phyloP scores from a whole-genome alignment of 805 yeast genomes.

The Metschnikowia santaceciliae region DNA sequence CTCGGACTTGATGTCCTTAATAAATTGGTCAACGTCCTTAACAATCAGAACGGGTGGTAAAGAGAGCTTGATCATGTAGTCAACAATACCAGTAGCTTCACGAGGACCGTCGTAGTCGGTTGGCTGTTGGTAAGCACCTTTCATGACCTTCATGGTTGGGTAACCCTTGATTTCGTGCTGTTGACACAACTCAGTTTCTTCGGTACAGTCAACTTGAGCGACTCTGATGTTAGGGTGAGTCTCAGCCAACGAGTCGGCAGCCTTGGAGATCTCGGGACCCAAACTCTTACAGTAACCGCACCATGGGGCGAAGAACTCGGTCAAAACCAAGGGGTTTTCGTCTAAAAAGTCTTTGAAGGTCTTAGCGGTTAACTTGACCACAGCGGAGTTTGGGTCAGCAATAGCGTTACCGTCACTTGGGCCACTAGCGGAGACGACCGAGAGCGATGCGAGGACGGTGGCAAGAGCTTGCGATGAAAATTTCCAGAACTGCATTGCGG shows the following conservation, averaged over 20 bases:
- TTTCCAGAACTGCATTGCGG: slow-evolving; percentile 38
- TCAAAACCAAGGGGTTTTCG: slow-evolving; percentile 73
- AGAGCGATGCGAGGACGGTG: slow-evolving; percentile 32
- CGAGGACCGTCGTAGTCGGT: slow-evolving; percentile 83
- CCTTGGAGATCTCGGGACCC: slow-evolving; percentile 75
- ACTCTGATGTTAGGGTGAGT: slow-evolving; percentile 55
- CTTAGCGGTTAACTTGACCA: slow-evolving; percentile 68
- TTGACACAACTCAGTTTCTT: slow-evolving; percentile 66
- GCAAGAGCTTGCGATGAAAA: slow-evolving; percentile 36
- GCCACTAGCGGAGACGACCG: slow-evolving; percentile 32
- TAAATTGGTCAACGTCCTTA: slow-evolving; percentile 48
- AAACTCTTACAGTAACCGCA: slow-evolving; percentile 92
- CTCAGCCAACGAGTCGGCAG: slow-evolving; percentile 60
- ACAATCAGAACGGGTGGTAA: slow-evolving; percentile 58
- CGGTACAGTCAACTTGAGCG: slow-evolving; percentile 86
- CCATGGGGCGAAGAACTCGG: slow-evolving; percentile 95
- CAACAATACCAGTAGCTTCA: slow-evolving; percentile 69
- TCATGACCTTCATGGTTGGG: slow-evolving; percentile 78
- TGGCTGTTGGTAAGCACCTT: slow-evolving; percentile 41
- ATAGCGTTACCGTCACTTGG: slow-evolving; percentile 54
- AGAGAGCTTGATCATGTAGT: slow-evolving; percentile 76
- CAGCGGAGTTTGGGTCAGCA: slow-evolving; percentile 83
- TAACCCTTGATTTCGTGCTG: slow-evolving; percentile 71
- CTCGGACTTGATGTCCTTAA: slow-evolving; percentile 44
- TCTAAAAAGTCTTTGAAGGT: slow-evolving; percentile 63